These are phyloP conservation scores for Sugiyamaella floridensis DNA, from an alignment of 805 yeast genomes.

Conservation along the genomic window DNA sequence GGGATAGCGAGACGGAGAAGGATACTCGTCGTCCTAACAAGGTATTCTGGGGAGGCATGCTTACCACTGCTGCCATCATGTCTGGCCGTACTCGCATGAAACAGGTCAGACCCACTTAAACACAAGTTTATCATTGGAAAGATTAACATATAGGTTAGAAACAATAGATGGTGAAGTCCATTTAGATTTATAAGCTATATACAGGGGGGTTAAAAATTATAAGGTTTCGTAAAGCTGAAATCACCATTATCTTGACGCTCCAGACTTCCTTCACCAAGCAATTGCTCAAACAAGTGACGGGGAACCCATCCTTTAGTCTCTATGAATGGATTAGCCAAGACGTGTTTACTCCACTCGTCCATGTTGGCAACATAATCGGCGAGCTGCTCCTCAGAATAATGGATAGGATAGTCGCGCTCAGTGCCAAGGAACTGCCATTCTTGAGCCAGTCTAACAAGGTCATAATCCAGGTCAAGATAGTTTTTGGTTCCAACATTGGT, in stretches of 20 bases:
- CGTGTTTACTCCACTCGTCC: conserved; percentile 59
- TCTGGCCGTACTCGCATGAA: conserved; percentile 37
- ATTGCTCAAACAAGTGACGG: conserved; percentile 77
- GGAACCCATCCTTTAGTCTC: conserved; percentile 96
- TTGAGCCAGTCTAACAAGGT: conserved; percentile 23
- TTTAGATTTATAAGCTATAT: background rate
- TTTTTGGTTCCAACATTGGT: conserved; percentile 18
- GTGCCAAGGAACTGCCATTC: conserved; percentile 25
- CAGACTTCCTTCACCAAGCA: conserved; percentile 62
- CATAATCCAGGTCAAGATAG: conserved; percentile 28
- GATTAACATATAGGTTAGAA: background rate
- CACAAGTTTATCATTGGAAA: background rate
- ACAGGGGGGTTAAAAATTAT: background rate
- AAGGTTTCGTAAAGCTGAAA: conserved; percentile 31
- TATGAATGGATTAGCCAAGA: conserved; percentile 70
- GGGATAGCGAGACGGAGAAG: conserved; percentile 81
- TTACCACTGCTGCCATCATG: conserved; percentile 76
- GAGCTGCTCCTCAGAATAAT: conserved; percentile 51
- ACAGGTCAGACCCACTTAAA: background rate
- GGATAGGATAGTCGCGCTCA: conserved; percentile 46
- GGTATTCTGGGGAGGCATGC: conserved; percentile 71
- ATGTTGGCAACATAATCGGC: conserved; percentile 51
- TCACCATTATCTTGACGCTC: conserved; percentile 55
- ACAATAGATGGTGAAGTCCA: too few species aligned
- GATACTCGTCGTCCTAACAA: conserved; percentile 79